phyloP scores from a whole-genome alignment of 768 basidiomycete species.

The Baorangia bicolor region DNA sequence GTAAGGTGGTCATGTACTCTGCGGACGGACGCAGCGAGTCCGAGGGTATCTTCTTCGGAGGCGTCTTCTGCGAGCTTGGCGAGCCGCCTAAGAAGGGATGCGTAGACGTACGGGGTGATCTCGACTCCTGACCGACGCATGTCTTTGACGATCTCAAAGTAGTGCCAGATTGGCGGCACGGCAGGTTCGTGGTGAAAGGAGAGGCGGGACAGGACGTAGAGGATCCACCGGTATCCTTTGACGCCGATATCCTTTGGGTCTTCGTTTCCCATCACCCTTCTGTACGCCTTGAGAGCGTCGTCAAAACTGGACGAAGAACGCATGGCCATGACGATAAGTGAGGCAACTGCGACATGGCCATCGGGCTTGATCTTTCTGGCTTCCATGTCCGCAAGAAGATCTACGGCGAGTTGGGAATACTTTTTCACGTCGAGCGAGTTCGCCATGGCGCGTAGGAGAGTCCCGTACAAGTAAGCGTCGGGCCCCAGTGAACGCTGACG shows the following conservation, averaged over 20 bases:
- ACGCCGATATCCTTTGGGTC: constrained; percentile 44
- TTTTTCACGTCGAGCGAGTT: constrained; percentile 45
- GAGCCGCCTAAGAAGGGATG: constrained; percentile 60
- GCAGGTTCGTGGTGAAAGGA: constrained; percentile 43
- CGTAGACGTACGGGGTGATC: constrained; percentile 61
- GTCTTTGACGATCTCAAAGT: constrained; percentile 76
- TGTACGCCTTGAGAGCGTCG: constrained; percentile 66
- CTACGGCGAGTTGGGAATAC: constrained; percentile 46
- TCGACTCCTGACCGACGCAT: constrained; percentile 68
- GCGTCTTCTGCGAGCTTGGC: constrained; percentile 40
- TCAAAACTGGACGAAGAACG: constrained; percentile 50
- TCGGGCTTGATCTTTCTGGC: constrained; percentile 44
- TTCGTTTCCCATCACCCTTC: constrained; percentile 31
- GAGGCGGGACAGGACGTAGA: constrained; percentile 61
- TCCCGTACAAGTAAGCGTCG: constrained; percentile 53
- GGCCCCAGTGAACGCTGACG: constrained; percentile 42
- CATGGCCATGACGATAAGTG: constrained; percentile 67
- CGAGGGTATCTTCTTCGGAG: constrained; percentile 23
- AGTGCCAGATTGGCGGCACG: constrained; percentile 48
- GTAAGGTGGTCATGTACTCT: constrained; percentile 74
- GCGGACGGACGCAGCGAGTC: constrained; percentile 51
- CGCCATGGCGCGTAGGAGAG: constrained; percentile 48
- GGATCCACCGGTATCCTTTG: constrained; percentile 60
- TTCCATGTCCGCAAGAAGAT: constrained; percentile 68
- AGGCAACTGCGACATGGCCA: constrained; percentile 45